These are phyloP conservation scores for Stagonosporopsis chrysanthemi DNA, from an alignment of 2,329 filamentous ascomycete genomes.

Conservation along the genomic window DNA sequence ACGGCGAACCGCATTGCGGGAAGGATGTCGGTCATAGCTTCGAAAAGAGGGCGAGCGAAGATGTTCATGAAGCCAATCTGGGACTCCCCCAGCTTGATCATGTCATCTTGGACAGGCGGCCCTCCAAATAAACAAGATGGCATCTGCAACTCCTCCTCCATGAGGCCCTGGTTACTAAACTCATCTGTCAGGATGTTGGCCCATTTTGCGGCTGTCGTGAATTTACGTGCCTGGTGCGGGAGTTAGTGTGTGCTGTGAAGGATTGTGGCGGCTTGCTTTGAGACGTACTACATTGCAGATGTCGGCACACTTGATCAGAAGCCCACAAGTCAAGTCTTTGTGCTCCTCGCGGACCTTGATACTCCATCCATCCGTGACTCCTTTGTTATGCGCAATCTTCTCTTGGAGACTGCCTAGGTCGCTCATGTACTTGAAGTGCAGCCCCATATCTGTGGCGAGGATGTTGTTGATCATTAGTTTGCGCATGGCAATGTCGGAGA, in stretches of 20 bases:
- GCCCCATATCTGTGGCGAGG: slow-evolving; percentile 93
- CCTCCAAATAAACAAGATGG: slow-evolving; percentile 83
- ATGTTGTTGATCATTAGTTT: slow-evolving; percentile 97
- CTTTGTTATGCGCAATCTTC: slow-evolving; percentile 72
- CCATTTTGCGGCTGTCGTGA: slow-evolving; percentile 85
- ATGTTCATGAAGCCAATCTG: slow-evolving; percentile 97
- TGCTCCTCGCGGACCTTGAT: slow-evolving; percentile 77
- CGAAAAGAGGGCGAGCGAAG: slow-evolving; percentile 91
- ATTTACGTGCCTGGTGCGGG: slow-evolving; percentile 65
- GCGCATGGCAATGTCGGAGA: slow-evolving; percentile 79
- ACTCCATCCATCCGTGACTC: slow-evolving; percentile 74
- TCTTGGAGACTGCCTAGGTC: slow-evolving; percentile 81
- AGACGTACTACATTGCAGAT: slow-evolving; percentile 84
- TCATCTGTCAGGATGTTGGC: slow-evolving; percentile 94
- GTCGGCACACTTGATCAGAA: slow-evolving; percentile 97
- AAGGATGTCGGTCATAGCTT: slow-evolving; percentile 84
- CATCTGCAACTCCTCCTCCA: slow-evolving; percentile 89
- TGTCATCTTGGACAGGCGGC: slow-evolving; percentile 81
- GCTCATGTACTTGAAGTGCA: slow-evolving; percentile 97
- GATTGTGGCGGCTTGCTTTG: too few relatives aligned
- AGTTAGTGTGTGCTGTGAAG: background rate
- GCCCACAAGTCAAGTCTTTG: slow-evolving; percentile 81
- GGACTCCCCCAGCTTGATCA: slow-evolving; percentile 80
- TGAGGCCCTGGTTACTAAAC: slow-evolving; percentile 88
- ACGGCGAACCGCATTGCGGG: slow-evolving; percentile 85